Evolutionary conservation across 2,329 filamentous ascomycete genomes (phyloP).

Genomic region (Plectosphaerella plurivora): DNA sequence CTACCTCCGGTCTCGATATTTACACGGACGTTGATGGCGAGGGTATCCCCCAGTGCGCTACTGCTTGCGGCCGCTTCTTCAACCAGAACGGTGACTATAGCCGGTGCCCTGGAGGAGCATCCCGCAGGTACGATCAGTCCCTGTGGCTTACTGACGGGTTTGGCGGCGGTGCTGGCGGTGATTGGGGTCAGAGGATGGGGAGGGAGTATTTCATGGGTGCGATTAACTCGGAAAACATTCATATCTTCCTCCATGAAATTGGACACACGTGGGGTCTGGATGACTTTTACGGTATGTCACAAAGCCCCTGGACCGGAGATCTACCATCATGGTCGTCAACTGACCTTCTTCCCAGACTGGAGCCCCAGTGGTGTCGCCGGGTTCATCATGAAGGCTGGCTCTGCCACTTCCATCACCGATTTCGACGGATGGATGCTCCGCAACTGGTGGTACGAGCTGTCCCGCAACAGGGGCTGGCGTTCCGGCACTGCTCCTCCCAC

Average conservation of each 20-base stretch:
- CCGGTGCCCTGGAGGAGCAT: conserved; percentile 30
- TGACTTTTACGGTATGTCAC: conserved; percentile 21
- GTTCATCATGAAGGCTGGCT: conserved; percentile 42
- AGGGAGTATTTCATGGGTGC: conserved; percentile 36
- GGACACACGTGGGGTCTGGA: conserved; percentile 39
- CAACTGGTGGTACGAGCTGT: conserved; percentile 38
- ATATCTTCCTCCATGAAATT: conserved; percentile 43
- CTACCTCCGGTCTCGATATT: conserved; percentile 29
- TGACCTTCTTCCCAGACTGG: conserved; percentile 25
- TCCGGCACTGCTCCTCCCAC: conserved; percentile 2
- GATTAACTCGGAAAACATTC: conserved; percentile 29
- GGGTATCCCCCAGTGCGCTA: conserved; percentile 35
- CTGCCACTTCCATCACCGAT: conserved; percentile 35
- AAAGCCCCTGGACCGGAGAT: no score
- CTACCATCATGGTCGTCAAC: conserved; percentile 12
- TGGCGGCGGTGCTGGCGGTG: conserved; percentile 36
- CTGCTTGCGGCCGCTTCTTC: conserved; percentile 38
- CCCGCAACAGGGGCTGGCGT: conserved; percentile 22
- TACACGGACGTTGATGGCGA: conserved; percentile 34
- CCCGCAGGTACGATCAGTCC: conserved; percentile 37
- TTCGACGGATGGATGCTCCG: conserved; percentile 45
- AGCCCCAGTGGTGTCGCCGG: conserved; percentile 32
- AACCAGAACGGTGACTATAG: conserved; percentile 36
- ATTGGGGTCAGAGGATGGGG: conserved; percentile 42
- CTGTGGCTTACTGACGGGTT: conserved; percentile 44